Evolutionary conservation across 1,284 basidiomycete genomes (phyloP).

Genomic region (Peniophora sp.): DNA sequence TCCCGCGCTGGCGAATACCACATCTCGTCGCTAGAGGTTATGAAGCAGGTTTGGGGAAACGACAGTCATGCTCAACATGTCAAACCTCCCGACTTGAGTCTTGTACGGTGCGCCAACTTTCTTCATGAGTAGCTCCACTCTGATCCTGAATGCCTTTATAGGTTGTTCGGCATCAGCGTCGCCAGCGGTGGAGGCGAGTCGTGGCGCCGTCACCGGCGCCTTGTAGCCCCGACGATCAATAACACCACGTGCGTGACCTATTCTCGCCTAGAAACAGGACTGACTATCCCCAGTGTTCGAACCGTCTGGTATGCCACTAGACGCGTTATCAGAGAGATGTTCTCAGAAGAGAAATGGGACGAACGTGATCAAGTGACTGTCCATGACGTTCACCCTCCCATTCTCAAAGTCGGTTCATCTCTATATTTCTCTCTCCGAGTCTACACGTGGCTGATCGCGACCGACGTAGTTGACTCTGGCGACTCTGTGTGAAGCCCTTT

Average conservation of each 20-base stretch:
- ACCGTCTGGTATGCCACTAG: not conserved
- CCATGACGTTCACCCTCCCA: not conserved
- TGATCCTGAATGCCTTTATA: slow-evolving; percentile 2
- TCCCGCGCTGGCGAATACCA: not conserved
- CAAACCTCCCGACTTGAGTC: not conserved
- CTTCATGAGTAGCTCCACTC: not conserved
- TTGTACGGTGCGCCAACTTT: not conserved
- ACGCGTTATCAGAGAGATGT: not conserved
- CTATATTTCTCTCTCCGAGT: no score
- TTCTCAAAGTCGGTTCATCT: not conserved
- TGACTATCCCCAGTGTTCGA: not conserved
- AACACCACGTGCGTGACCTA: slow-evolving; percentile 16
- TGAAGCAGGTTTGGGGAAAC: not conserved
- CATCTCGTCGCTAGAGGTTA: not conserved
- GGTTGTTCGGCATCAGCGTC: slow-evolving; percentile 23
- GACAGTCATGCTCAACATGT: not conserved
- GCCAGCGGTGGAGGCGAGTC: slow-evolving; percentile 18
- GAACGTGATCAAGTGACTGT: not conserved
- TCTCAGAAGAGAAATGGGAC: not conserved
- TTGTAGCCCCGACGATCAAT: slow-evolving; percentile 23
- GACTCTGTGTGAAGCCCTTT: not conserved
- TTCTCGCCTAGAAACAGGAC: not conserved
- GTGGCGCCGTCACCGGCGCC: slow-evolving; percentile 24
- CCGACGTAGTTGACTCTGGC: not conserved
- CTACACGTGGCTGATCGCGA: no score